phyloP scores from a whole-genome alignment of 352 stramenopile genomes.

The Paralagenidium karlingii region DNA sequence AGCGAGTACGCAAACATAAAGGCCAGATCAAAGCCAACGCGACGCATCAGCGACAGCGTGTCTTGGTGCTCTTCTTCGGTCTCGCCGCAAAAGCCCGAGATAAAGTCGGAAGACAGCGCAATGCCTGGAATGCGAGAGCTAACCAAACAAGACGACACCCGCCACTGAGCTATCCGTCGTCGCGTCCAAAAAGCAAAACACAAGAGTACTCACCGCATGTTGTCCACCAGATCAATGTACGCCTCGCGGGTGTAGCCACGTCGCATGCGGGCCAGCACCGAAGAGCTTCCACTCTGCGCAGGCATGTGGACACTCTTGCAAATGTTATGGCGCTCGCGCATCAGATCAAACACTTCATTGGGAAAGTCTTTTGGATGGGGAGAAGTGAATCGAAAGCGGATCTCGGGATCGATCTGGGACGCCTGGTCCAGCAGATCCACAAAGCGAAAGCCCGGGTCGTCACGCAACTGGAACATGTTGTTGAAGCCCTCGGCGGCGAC shows the following conservation, averaged over 20 bases:
- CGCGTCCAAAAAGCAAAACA: neutral
- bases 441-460: conserved; percentile 91
- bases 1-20: conserved; percentile 99
- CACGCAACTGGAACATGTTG: conserved; percentile 88
- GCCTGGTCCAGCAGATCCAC: conserved; percentile 94
- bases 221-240: conserved; percentile 93
- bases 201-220: conserved; percentile 52
- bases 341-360: conserved; percentile 82
- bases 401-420: conserved; percentile 87
- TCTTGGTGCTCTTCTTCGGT: conserved; percentile 95
- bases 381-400: conserved; percentile 98
- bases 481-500: conserved; percentile 87
- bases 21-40: conserved; percentile 92
- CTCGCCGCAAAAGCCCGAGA: conserved; percentile 98
- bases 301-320: conserved; percentile 98
- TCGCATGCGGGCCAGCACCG: conserved; percentile 86
- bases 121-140: conserved; percentile 66
- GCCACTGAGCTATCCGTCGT: too few relatives aligned
- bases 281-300: conserved; percentile 91
- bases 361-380: conserved; percentile 99
- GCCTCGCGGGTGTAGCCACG: conserved; percentile 94
- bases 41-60: conserved; percentile 81
- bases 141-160: conserved; percentile 1
- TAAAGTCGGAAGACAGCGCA: conserved; percentile 93
- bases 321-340: conserved; percentile 90